phyloP scores from a whole-genome alignment of 768 basidiomycete species.

The Macrolepiota albuminosa region DNA sequence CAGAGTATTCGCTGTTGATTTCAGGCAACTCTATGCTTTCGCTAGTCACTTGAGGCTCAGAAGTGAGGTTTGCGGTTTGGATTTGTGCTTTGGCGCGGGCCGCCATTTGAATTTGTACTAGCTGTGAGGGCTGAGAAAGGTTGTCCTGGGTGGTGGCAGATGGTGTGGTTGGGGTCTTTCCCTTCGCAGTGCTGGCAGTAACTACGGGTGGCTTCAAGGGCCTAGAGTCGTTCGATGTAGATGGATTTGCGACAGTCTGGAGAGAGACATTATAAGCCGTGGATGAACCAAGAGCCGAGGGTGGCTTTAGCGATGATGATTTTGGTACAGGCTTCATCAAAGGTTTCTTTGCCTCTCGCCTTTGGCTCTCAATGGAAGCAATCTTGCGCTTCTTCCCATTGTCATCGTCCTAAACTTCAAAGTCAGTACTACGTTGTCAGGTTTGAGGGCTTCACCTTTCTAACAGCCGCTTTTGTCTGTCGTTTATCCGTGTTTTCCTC shows the following conservation, averaged over 20 bases:
- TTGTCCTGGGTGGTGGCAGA: constrained; percentile 41
- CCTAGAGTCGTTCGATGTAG: constrained; percentile 31
- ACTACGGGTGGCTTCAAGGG: constrained; percentile 23
- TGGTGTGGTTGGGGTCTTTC: constrained; percentile 33
- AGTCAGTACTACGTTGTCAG: background rate
- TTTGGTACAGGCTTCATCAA: constrained; percentile 49
- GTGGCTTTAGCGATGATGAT: constrained; percentile 35
- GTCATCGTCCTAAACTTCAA: constrained; percentile 55
- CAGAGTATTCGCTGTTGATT: constrained; percentile 94
- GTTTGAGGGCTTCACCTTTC: constrained; percentile 42
- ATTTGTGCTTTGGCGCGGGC: constrained; percentile 65
- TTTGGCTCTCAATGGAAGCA: constrained; percentile 47
- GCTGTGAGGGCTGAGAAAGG: constrained; percentile 53
- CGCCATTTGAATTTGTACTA: constrained; percentile 66
- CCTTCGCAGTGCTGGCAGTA: constrained; percentile 31
- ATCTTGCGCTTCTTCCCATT: constrained; percentile 68
- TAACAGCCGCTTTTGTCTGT: constrained; percentile 46
- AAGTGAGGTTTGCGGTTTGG: constrained; percentile 47
- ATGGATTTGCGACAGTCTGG: constrained; percentile 21
- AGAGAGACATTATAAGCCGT: constrained; percentile 35
- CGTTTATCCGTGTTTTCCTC: constrained; percentile 74
- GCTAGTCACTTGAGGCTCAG: constrained; percentile 48
- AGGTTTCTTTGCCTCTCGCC: constrained; percentile 54
- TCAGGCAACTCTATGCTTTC: constrained; percentile 92
- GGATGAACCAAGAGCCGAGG: constrained; percentile 30